Percentiles rank a stretch among this genome's conserved stretches.
Evolutionary conservation across 2,329 filamentous ascomycete genomes (phyloP).

Genomic region (Pezicula neosporulosa): DNA sequence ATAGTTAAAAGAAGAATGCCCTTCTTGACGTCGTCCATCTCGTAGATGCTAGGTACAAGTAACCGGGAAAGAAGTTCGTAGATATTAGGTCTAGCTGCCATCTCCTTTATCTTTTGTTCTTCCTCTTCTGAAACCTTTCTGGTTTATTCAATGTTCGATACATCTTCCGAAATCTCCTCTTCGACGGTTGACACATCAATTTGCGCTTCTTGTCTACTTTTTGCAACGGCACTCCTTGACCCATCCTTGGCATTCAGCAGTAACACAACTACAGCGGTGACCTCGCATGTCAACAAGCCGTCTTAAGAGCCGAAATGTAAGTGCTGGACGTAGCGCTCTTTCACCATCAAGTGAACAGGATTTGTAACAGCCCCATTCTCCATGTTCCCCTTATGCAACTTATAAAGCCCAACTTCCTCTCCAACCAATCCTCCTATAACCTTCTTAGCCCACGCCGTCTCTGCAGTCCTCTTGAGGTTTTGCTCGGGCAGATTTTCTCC

Average conservation of each 20-base stretch:
- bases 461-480: constrained; percentile 19
- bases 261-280: too few species aligned
- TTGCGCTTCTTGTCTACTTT: constrained; percentile 91
- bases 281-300: too few species aligned
- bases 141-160: constrained; percentile 74
- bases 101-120: constrained; percentile 81
- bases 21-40: constrained; percentile 99
- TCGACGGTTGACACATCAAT: constrained; percentile 87
- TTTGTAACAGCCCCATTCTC: too few species aligned
- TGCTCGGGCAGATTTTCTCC: constrained; percentile 6
- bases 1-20: constrained; percentile 94
- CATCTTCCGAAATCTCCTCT: constrained; percentile 61
- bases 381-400: neutral
- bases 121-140: constrained; percentile 83
- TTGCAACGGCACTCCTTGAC: constrained; percentile 40
- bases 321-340: too few species aligned
- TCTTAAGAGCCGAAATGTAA: too few species aligned
- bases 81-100: constrained; percentile 76
- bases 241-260: too few species aligned
- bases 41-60: constrained; percentile 90
- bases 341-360: too few species aligned
- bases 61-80: constrained; percentile 91
- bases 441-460: constrained; percentile 9
- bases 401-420: constrained; percentile 6
- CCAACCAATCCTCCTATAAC: constrained; percentile 4